A percentile compares a stretch with the other conserved stretches of the same genome.
These are phyloP conservation scores for Oemleria cerasiformis DNA, from an alignment of 306 rosid genomes.

Conservation along the genomic window DNA sequence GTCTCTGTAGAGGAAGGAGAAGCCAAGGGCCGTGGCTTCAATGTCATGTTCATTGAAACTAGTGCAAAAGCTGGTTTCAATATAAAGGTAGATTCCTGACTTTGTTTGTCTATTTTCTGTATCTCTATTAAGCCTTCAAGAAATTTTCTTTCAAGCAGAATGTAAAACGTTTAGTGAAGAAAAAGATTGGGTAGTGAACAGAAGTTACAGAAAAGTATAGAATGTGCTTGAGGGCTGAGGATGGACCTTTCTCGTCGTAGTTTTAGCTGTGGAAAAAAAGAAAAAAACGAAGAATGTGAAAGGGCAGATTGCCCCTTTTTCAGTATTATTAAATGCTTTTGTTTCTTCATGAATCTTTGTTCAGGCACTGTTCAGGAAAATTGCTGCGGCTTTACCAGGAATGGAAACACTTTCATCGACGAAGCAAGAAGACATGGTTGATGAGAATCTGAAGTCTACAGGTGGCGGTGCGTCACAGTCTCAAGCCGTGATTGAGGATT, in stretches of 20 bases:
- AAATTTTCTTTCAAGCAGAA: not conserved
- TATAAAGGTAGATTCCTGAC: conserved; percentile 53
- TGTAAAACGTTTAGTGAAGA: no score
- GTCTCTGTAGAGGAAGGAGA: conserved; percentile 91
- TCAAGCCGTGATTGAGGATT: conserved; percentile 24
- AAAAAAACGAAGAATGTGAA: not conserved
- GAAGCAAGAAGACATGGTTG: conserved; percentile 92
- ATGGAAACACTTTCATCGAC: conserved; percentile 86
- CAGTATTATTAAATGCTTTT: not conserved
- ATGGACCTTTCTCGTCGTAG: not conserved
- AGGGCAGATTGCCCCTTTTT: not conserved
- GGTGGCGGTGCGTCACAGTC: conserved; percentile 39
- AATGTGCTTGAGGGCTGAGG: not conserved
- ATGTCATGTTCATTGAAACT: conserved; percentile 85
- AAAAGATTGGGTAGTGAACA: no score
- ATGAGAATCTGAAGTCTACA: conserved; percentile 71
- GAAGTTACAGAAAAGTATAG: not conserved
- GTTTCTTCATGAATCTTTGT: not conserved
- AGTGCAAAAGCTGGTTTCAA: conserved; percentile 94
- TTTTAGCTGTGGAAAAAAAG: not conserved
- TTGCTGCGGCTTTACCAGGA: conserved; percentile 87
- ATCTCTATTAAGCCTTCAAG: not conserved
- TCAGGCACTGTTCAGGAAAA: conserved; percentile 81
- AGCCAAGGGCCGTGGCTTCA: conserved; percentile 68
- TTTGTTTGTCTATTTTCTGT: no score